Conservation (phyloP, 2,329 filamentous ascomycete species). For the Diatrype stigma region DNA sequence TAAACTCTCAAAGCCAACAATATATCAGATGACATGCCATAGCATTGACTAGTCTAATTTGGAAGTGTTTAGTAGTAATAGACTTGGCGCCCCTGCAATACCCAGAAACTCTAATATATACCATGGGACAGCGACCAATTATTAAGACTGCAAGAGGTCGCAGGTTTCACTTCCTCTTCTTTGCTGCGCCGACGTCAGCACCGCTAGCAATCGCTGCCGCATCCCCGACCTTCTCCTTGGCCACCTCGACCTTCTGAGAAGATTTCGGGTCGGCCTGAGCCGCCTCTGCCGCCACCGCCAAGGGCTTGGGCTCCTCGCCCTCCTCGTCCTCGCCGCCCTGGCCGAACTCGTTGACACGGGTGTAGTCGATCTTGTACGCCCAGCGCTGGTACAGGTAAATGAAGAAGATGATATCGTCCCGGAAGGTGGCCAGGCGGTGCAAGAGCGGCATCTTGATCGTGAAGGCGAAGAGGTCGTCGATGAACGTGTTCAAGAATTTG, state of each 20-base stretch:
- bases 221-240: conserved; percentile 28
- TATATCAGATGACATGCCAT: no score
- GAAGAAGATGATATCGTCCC: conserved; percentile 98
- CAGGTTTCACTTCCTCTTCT: conserved; percentile 40
- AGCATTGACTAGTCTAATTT: no score
- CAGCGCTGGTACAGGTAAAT: conserved; percentile 93
- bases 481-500: conserved; percentile 98
- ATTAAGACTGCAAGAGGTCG: no score
- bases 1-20: no score
- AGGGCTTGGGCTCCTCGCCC: conserved; percentile 30
- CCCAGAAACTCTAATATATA: no score
- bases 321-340: conserved; percentile 92
- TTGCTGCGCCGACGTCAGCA: conserved; percentile 43
- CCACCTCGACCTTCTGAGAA: conserved; percentile 20
- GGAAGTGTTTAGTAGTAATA: no score
- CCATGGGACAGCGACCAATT: no score
- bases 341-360: conserved; percentile 93
- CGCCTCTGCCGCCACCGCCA: conserved; percentile 29
- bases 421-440: conserved; percentile 84
- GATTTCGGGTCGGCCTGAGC: conserved; percentile 35
- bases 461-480: conserved; percentile 97
- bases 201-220: conserved; percentile 47
- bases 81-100: no score
- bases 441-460: conserved; percentile 99
- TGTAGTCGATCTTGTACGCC: conserved; percentile 89